phyloP scores from a whole-genome alignment of 2,329 filamentous ascomycete species.

The Fonsecaea pugnacius region DNA sequence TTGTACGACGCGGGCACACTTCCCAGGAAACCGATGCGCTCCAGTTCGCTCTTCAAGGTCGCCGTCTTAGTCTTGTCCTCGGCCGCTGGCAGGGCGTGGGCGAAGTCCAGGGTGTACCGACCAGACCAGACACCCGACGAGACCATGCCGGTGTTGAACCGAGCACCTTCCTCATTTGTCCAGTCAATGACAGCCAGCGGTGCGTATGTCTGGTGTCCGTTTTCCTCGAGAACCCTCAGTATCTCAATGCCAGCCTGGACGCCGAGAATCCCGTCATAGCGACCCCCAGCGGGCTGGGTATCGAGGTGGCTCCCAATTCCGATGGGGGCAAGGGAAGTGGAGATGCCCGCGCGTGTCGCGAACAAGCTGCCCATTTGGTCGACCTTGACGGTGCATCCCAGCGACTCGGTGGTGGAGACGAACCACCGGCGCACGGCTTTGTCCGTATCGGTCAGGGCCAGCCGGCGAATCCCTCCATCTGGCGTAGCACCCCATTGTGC shows the following conservation, averaged over 20 bases:
- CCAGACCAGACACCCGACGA: slow-evolving; percentile 79
- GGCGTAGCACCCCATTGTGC: slow-evolving; percentile 19
- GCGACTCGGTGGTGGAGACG: slow-evolving; percentile 61
- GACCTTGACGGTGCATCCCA: slow-evolving; percentile 70
- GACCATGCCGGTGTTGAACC: slow-evolving; percentile 76
- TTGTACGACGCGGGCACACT: slow-evolving; percentile 59
- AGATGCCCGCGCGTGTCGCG: slow-evolving; percentile 67
- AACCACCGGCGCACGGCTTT: slow-evolving; percentile 78
- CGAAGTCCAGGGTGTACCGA: slow-evolving; percentile 63
- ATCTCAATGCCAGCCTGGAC: slow-evolving; percentile 74
- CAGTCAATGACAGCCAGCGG: slow-evolving; percentile 77
- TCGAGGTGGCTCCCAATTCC: slow-evolving; percentile 73
- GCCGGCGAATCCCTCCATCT: slow-evolving; percentile 53
- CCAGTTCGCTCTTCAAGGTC: slow-evolving; percentile 62
- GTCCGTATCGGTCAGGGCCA: slow-evolving; percentile 72
- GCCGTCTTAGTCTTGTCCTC: slow-evolving; percentile 60
- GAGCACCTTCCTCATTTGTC: slow-evolving; percentile 81
- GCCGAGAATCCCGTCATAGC: slow-evolving; percentile 77
- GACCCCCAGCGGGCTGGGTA: slow-evolving; percentile 55
- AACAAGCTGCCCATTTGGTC: slow-evolving; percentile 84
- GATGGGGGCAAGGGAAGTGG: slow-evolving; percentile 62
- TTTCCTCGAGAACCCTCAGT: slow-evolving; percentile 68
- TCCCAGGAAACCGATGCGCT: slow-evolving; percentile 69
- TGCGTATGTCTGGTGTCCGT: slow-evolving; percentile 68
- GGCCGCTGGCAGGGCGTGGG: slow-evolving; percentile 66